These are phyloP conservation scores for Daldinia vernicosa DNA, from an alignment of 495 filamentous ascomycete species.

Conservation along the genomic window DNA sequence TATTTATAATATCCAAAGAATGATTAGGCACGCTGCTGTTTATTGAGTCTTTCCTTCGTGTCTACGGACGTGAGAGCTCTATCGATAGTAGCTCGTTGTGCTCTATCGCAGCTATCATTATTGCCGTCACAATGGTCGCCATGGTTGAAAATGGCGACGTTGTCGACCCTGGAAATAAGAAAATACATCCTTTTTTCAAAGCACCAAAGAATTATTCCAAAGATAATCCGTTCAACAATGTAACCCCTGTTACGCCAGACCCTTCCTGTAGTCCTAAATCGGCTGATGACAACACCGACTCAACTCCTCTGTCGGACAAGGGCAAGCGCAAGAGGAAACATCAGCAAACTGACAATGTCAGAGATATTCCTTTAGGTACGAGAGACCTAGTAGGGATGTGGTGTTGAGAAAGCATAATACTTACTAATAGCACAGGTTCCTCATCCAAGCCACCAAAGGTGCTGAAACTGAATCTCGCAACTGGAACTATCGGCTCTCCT, in stretches of 20 bases:
- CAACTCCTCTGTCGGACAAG: not conserved
- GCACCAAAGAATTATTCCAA: slow-evolving; percentile 28
- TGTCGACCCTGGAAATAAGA: slow-evolving; percentile 36
- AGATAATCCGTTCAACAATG: slow-evolving; percentile 8
- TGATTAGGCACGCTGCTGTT: not conserved
- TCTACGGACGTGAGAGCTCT: not conserved
- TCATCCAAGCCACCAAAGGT: slow-evolving; percentile 55
- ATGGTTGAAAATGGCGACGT: slow-evolving; percentile 32
- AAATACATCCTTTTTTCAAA: slow-evolving; percentile 56
- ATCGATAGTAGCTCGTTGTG: not conserved
- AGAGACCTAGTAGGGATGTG: not conserved
- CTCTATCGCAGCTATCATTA: not conserved
- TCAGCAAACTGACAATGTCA: slow-evolving; percentile 12
- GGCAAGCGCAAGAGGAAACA: slow-evolving; percentile 38
- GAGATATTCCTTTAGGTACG: slow-evolving; percentile 16
- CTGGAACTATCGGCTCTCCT: slow-evolving; percentile 65
- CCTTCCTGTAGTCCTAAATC: slow-evolving; percentile 37
- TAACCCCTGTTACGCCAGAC: slow-evolving; percentile 37
- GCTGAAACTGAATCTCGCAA: slow-evolving; percentile 57
- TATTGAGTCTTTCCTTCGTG: not conserved
- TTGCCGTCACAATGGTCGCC: slow-evolving; percentile 33
- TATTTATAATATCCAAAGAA: not conserved
- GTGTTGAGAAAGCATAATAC: not conserved
- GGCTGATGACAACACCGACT: slow-evolving; percentile 15
- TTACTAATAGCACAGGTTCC: slow-evolving; percentile 9